A percentile compares a stretch with the other conserved stretches of the same genome.
Conservation (phyloP, 1,284 basidiomycete species). For the Boletus semigastroideus region DNA sequence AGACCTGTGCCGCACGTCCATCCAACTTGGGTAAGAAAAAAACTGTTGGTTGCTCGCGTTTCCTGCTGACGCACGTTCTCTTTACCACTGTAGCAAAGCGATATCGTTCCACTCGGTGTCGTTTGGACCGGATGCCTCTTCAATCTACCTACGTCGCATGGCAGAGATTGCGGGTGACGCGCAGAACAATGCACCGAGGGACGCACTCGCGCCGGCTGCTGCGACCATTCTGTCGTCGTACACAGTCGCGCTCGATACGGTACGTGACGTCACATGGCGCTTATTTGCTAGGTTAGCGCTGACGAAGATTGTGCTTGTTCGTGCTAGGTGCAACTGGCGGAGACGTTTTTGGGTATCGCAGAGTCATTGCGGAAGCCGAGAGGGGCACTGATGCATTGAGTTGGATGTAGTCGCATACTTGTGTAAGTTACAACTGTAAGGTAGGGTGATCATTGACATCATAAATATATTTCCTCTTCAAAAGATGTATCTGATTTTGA, state of each 20-base stretch:
- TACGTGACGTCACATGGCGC: slow-evolving; percentile 26
- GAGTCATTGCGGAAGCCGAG: slow-evolving; percentile 58
- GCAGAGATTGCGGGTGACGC: slow-evolving; percentile 50
- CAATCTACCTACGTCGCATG: slow-evolving; percentile 48
- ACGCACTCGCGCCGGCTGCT: slow-evolving; percentile 41
- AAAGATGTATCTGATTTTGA: too few relatives aligned
- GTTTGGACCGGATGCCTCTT: slow-evolving; percentile 44
- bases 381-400: slow-evolving; percentile 44
- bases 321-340: slow-evolving; percentile 47
- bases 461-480: too few relatives aligned
- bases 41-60: fast-evolving
- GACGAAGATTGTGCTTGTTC: neutral
- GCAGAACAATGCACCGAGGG: slow-evolving; percentile 46
- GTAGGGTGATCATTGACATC: too few relatives aligned
- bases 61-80: neutral
- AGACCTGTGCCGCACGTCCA: slow-evolving; percentile 45
- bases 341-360: slow-evolving; percentile 63
- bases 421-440: too few relatives aligned
- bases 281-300: neutral
- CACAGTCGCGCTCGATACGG: slow-evolving; percentile 53
- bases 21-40: slow-evolving; percentile 47
- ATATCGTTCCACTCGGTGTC: slow-evolving; percentile 61
- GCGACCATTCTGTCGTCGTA: slow-evolving; percentile 49
- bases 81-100: slow-evolving; percentile 41
- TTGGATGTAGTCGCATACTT: too few relatives aligned